Evolutionary conservation across 768 basidiomycete species (phyloP).

Genomic region (Collybiopsis confluens): DNA sequence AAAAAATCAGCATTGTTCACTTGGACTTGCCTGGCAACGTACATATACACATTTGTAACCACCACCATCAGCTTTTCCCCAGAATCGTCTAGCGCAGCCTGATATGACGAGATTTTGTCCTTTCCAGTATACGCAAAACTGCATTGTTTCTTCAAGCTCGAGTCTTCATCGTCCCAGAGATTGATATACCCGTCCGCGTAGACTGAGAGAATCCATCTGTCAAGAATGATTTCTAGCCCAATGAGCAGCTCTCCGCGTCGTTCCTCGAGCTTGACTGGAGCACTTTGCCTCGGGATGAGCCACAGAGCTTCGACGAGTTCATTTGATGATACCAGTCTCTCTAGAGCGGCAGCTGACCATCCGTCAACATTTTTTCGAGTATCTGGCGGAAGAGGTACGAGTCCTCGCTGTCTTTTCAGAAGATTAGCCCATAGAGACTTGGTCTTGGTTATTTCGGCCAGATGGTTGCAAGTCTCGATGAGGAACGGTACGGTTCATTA

Average conservation of each 20-base stretch:
- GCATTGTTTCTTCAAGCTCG: not conserved
- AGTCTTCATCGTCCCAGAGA: slow-evolving; percentile 33
- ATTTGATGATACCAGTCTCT: not conserved
- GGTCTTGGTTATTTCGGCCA: slow-evolving; percentile 13
- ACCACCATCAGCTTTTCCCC: slow-evolving; percentile 20
- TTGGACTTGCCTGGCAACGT: not conserved
- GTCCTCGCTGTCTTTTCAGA: slow-evolving; percentile 5
- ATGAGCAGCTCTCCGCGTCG: slow-evolving; percentile 19
- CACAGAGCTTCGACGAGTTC: slow-evolving; percentile 1
- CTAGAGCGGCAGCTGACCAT: not conserved
- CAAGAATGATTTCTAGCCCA: slow-evolving; percentile 36
- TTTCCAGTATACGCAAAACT: slow-evolving; percentile 1
- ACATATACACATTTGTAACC: slow-evolving; percentile 14
- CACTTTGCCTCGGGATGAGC: not conserved
- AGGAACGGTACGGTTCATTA: not conserved
- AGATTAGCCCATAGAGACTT: slow-evolving; percentile 16
- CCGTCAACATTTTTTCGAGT: not conserved
- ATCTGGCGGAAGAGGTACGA: slow-evolving; percentile 12
- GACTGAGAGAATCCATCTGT: slow-evolving; percentile 44
- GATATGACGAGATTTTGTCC: slow-evolving; percentile 14
- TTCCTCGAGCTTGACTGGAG: slow-evolving; percentile 2
- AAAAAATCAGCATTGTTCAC: not conserved
- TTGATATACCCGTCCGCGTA: slow-evolving; percentile 37
- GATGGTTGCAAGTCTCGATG: slow-evolving; percentile 14
- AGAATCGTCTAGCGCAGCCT: slow-evolving; percentile 17